These are phyloP conservation scores for Cicer cuneatum DNA, from an alignment of 306 rosid genomes.

Conservation along the genomic window DNA sequence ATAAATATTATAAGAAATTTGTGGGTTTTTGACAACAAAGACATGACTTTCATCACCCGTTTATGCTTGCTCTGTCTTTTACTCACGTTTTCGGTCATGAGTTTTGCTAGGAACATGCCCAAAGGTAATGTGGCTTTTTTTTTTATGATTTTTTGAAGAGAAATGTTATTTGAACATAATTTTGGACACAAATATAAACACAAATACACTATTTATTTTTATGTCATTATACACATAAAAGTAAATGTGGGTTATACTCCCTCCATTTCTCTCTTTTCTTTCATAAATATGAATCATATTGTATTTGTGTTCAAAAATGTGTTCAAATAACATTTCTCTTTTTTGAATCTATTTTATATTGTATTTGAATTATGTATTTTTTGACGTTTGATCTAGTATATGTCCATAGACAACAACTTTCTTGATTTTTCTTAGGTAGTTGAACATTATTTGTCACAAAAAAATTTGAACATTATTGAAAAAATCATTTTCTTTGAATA, in stretches of 20 bases:
- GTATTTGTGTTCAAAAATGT: too few relatives aligned
- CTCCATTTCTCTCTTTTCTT: too few relatives aligned
- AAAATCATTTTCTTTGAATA: background rate
- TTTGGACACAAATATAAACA: too few relatives aligned
- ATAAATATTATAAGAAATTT: background rate
- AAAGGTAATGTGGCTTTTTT: background rate
- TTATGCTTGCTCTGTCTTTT: constrained; percentile 37
- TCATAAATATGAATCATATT: too few relatives aligned
- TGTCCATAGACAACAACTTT: background rate
- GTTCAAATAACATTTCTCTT: too few relatives aligned
- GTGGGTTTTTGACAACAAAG: background rate
- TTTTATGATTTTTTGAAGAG: background rate
- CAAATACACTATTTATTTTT: too few relatives aligned
- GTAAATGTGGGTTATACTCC: too few relatives aligned
- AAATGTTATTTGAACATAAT: too few relatives aligned
- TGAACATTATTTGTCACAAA: background rate
- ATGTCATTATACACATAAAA: too few relatives aligned
- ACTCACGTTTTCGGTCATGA: background rate
- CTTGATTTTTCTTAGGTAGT: background rate
- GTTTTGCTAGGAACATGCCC: background rate
- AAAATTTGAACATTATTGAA: too few relatives aligned
- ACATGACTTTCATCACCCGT: constrained; percentile 10
- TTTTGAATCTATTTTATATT: background rate
- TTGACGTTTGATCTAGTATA: background rate
- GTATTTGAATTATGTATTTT: background rate